A percentile compares a stretch with the other conserved stretches of the same genome.
These are phyloP conservation scores for Hypocrella siamensis DNA, from an alignment of 2,329 filamentous ascomycete species.

Conservation along the genomic window DNA sequence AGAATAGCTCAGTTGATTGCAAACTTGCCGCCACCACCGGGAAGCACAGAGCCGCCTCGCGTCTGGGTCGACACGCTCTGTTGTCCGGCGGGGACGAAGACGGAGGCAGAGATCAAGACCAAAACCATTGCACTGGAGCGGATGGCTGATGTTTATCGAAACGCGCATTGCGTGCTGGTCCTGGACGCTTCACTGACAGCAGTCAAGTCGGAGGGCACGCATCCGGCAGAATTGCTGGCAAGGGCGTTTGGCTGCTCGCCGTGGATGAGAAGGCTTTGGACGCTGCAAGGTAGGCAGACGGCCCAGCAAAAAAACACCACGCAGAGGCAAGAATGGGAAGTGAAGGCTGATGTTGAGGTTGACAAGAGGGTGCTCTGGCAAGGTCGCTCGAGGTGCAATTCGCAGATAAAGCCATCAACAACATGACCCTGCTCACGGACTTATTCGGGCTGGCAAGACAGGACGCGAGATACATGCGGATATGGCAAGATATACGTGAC, in stretches of 20 bases:
- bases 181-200: conserved; percentile 16
- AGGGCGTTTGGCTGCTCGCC: conserved; percentile 15
- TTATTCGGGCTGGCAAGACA: conserved; percentile 4
- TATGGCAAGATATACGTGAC: conserved; percentile 8
- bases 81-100: conserved; percentile 16
- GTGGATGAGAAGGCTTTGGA: conserved; percentile 25
- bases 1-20: conserved; percentile 11
- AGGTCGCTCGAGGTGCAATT: conserved; percentile 17
- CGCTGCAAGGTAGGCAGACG: conserved; percentile 19
- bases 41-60: conserved; percentile 5
- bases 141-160: conserved; percentile 17
- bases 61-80: conserved; percentile 20
- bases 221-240: conserved; percentile 12
- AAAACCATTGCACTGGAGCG: conserved; percentile 14
- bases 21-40: conserved; percentile 4
- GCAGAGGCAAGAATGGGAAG: background rate
- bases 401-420: conserved; percentile 11
- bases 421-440: conserved; percentile 4
- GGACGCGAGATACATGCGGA: conserved; percentile 6
- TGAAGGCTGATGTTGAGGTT: background rate
- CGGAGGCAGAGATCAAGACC: conserved; percentile 6
- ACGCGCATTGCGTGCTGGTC: conserved; percentile 15
- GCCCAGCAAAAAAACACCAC: too few relatives aligned
- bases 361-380: conserved; percentile 17
- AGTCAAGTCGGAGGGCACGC: conserved; percentile 5